Evolutionary conservation across 2,329 filamentous ascomycete species (phyloP).

Genomic region (Alternaria atra): DNA sequence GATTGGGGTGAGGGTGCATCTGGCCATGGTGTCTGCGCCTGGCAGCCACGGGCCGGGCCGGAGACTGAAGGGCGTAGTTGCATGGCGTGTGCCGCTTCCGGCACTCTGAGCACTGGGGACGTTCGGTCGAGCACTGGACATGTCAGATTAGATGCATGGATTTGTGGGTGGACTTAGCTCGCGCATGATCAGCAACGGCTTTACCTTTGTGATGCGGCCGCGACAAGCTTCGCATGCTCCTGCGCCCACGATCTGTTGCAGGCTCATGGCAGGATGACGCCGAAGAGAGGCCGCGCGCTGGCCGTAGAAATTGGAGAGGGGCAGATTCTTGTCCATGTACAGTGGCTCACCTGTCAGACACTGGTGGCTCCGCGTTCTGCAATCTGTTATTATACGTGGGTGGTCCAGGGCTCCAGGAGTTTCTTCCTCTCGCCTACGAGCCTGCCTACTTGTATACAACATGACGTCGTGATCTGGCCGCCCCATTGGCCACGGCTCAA

Average conservation of each 20-base stretch:
- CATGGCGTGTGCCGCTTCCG: conserved; percentile 1
- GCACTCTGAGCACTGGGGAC: conserved; percentile 8
- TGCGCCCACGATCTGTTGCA: conserved; percentile 4
- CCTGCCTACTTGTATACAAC: neutral
- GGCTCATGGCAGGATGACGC: neutral
- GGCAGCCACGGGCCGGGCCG: conserved; percentile 1
- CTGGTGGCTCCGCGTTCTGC: neutral
- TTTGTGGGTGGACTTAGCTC: neutral
- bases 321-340: neutral
- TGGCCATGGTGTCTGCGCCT: conserved; percentile 5
- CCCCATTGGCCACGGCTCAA: neutral
- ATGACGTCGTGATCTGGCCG: neutral
- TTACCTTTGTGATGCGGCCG: conserved; percentile 11
- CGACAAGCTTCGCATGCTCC: conserved; percentile 11
- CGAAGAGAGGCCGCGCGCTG: conserved; percentile 5
- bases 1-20: neutral
- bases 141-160: neutral
- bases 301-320: neutral
- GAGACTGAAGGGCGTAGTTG: neutral
- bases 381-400: conserved; percentile 1
- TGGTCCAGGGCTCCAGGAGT: neutral
- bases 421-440: neutral
- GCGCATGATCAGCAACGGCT: neutral
- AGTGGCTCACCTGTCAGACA: neutral
- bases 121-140: conserved; percentile 7